Base-by-base conservation (phyloP, 148 eudicot genomes). In the Chenopodium suecicum region DNA sequence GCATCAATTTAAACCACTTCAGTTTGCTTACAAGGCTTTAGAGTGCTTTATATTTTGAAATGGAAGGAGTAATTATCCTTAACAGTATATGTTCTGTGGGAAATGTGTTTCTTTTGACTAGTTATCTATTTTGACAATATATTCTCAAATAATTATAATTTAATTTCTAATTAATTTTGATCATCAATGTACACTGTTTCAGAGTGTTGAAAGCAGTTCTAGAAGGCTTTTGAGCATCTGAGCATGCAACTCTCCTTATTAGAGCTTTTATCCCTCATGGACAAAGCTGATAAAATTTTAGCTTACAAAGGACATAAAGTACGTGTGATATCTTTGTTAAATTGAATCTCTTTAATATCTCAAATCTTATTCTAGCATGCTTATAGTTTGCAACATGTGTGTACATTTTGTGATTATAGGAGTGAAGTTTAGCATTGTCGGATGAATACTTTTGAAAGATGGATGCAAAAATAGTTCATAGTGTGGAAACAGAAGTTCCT, bases 401-500 rank as follows among this genome's bases (percentile, higher is more conserved):
- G 6, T 13, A 25, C 77, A 14, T 74, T 52, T 74, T 74, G 37
- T 47, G 58, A 48, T 9, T 73, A 48, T 48, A 73, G 76, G 77
- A 74, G 17, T 50, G 60, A 73, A 20, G 64, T 50, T 14, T 52
- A 74, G 63, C 11, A 27, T 25, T 50, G 34, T 29, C 19, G 56
- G 13, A 50, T 74, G 63, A 74, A 52, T 74, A 27, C 14, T 54
- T 74, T 25, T 10, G 31, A 50, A 50, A 13, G 22, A 74, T 74
- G 77, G 77, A 74, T 50, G 22, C 77, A 7, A 29, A 23, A 50
- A 25, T 52, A 74, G 63, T 52, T 74, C 77, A 34, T 74, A 52
- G 5, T 74, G 23, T 74, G 77, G 62, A 52, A 14, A 74, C 16
- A 74, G 62, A 74, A 2, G 34, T 23, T 74, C 63, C 63, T 52